phyloP scores from a whole-genome alignment of 163 green algal species.

The Chlamydomonas reinhardtii region DNA sequence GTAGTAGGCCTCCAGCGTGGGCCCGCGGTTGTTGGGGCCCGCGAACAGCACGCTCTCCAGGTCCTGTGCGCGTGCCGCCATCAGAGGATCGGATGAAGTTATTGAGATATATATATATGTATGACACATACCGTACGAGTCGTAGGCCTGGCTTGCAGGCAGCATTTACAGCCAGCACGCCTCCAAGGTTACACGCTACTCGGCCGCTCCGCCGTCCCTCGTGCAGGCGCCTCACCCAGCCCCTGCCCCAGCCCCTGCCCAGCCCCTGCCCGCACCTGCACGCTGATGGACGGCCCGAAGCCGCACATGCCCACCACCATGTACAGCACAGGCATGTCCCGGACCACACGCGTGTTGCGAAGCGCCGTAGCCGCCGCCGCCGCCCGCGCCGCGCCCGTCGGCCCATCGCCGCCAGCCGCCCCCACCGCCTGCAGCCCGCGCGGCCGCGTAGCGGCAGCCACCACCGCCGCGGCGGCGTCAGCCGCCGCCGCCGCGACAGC shows the following conservation, averaged over 20 bases:
- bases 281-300: not conserved
- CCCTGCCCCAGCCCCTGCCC: too few species aligned
- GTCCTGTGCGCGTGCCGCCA: not conserved
- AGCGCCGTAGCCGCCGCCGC: not conserved
- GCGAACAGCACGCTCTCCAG: constrained; percentile 28
- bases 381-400: constrained; percentile 2
- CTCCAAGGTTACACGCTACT: too few species aligned
- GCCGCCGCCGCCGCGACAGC: not conserved
- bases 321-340: constrained; percentile 37
- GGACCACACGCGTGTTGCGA: not conserved
- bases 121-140: too few species aligned
- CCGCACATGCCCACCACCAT: constrained; percentile 38
- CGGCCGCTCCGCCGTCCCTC: too few species aligned
- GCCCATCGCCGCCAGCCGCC: not conserved
- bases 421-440: too few species aligned
- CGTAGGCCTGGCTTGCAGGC: too few species aligned
- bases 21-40: not conserved
- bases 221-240: too few species aligned
- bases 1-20: constrained; percentile 38
- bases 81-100: too few species aligned
- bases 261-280: not conserved
- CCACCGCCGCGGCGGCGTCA: not conserved
- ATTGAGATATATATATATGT: too few species aligned
- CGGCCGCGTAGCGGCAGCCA: not conserved
- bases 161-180: too few species aligned